Conservation (phyloP, 2,329 filamentous ascomycete genomes). For the Hymenoscyphus scutula region DNA sequence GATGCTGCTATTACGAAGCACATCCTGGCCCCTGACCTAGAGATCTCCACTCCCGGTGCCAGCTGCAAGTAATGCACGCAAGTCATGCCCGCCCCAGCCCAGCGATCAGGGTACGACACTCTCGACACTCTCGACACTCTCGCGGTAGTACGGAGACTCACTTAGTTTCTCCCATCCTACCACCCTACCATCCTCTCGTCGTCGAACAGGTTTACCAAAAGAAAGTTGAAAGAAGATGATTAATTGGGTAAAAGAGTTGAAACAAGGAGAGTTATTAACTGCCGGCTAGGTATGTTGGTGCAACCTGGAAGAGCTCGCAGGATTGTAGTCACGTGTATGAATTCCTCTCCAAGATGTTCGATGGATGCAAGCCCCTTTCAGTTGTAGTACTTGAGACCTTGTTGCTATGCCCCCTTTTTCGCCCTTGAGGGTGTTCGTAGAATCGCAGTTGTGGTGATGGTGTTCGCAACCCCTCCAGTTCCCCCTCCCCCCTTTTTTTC, state of each 20-base stretch:
- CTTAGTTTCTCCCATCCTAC: too few relatives aligned
- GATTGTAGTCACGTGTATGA: constrained; percentile 1
- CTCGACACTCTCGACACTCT: background rate
- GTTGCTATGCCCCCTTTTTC: background rate
- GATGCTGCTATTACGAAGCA: background rate
- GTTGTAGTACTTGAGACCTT: background rate
- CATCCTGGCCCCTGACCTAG: background rate
- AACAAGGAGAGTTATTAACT: too few relatives aligned
- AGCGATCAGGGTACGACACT: background rate
- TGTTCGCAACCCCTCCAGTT: background rate
- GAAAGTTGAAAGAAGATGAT: too few relatives aligned
- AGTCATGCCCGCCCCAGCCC: constrained; percentile 1
- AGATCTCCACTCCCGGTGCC: background rate
- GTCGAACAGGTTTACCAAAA: too few relatives aligned
- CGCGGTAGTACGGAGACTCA: too few relatives aligned
- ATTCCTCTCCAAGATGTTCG: background rate
- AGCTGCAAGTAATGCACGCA: background rate
- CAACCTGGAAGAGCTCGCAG: background rate
- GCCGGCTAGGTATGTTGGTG: too few relatives aligned
- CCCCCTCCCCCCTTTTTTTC: background rate
- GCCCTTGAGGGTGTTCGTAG: background rate
- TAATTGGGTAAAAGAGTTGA: too few relatives aligned
- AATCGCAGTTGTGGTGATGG: background rate
- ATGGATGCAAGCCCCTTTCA: background rate
- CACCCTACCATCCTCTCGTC: too few relatives aligned